Conservation (phyloP, 345 rosid genomes). For the Stellera chamaejasme region DNA sequence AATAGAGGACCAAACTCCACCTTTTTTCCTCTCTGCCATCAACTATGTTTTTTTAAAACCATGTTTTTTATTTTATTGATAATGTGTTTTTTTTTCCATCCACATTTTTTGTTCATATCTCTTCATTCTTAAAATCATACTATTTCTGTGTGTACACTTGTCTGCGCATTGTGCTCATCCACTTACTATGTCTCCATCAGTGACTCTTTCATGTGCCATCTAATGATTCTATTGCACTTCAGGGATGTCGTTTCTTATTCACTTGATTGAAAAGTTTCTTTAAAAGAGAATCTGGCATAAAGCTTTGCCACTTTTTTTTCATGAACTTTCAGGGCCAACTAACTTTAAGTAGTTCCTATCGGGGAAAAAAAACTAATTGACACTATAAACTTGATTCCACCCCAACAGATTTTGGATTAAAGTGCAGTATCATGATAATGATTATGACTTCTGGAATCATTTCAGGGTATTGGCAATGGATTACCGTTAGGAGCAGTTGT, state of each 20-base stretch:
- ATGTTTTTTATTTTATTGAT: background rate
- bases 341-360: too few species aligned
- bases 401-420: too few species aligned
- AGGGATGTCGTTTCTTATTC: background rate
- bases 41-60: background rate
- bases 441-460: background rate
- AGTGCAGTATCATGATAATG: too few species aligned
- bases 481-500: slow-evolving; percentile 95
- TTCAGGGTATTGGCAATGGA: slow-evolving; percentile 91
- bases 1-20: slow-evolving; percentile 1
- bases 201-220: background rate
- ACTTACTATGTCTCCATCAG: too few species aligned
- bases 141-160: too few species aligned
- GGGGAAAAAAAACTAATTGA: too few species aligned
- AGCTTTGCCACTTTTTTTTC: too few species aligned
- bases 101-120: background rate
- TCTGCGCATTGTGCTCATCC: too few species aligned
- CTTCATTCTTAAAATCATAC: background rate
- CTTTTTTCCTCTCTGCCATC: background rate
- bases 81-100: background rate
- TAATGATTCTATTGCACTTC: slow-evolving; percentile 3
- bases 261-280: too few species aligned
- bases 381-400: too few species aligned
- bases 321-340: too few species aligned
- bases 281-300: too few species aligned